Conservation (phyloP, 2,329 filamentous ascomycete genomes). For the Macrophomina tecta region DNA sequence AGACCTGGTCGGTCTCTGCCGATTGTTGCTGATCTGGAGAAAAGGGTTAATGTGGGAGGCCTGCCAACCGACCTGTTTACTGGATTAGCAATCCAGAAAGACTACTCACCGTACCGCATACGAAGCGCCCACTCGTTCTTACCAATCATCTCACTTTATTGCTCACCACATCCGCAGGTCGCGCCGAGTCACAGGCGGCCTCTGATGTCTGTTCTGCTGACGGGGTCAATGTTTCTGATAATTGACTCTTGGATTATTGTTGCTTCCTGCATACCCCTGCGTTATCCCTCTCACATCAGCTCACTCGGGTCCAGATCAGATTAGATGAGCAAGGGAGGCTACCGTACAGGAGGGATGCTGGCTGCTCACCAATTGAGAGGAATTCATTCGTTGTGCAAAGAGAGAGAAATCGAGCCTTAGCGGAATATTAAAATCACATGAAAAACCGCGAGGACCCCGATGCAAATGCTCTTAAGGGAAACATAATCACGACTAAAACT, state of each 20-base stretch:
- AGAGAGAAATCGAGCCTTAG: background rate
- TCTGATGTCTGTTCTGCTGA: conserved; percentile 1
- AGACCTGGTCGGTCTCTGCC: conserved; percentile 9
- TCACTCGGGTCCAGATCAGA: conserved; percentile 15
- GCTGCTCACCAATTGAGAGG: background rate
- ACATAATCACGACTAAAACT: no score
- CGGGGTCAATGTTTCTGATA: conserved; percentile 15
- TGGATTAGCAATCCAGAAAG: background rate
- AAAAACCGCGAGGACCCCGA: no score
- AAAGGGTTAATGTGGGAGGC: background rate
- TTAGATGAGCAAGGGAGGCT: conserved; percentile 19
- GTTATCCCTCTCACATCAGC: conserved; percentile 20
- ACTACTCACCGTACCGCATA: background rate
- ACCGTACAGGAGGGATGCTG: background rate
- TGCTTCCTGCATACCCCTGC: conserved; percentile 10
- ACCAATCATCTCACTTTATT: background rate
- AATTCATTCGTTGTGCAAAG: conserved; percentile 1
- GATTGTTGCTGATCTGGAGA: conserved; percentile 10
- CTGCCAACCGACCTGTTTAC: background rate
- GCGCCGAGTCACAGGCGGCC: background rate
- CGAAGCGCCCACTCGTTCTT: background rate
- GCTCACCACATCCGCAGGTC: background rate
- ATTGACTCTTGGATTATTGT: conserved; percentile 13
- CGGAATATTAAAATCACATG: no score
- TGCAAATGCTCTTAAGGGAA: no score